These are phyloP conservation scores for Nigrograna mackinnonii DNA, from an alignment of 2,329 filamentous ascomycete species.

Conservation along the genomic window DNA sequence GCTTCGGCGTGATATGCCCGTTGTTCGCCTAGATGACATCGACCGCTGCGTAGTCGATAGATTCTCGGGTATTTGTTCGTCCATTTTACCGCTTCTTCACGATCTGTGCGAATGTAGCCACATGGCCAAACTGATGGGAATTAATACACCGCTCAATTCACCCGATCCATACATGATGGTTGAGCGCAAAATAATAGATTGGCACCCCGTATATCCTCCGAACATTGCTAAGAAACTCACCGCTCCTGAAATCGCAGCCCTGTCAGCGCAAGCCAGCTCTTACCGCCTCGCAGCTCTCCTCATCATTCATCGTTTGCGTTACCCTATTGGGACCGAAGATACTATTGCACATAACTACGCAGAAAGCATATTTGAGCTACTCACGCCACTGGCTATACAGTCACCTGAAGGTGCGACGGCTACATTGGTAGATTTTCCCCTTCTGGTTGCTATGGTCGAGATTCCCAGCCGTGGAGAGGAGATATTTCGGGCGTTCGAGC, in stretches of 20 bases:
- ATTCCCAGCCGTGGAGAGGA: not conserved
- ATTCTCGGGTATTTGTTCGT: not conserved
- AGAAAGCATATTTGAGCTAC: not conserved
- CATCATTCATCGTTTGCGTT: not conserved
- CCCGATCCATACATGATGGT: not conserved
- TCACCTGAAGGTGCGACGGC: not conserved
- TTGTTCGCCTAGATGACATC: not conserved
- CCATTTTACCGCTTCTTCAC: not conserved
- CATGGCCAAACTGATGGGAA: not conserved
- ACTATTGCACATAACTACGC: not conserved
- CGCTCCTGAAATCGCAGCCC: not conserved
- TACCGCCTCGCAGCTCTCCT: not conserved
- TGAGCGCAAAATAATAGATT: not conserved
- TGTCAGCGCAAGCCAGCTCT: not conserved
- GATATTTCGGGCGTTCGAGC: not conserved
- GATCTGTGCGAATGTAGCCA: slow-evolving; percentile 1
- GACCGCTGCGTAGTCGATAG: slow-evolving; percentile 1
- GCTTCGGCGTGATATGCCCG: not conserved
- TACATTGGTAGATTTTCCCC: not conserved
- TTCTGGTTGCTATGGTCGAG: not conserved
- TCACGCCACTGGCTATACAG: not conserved
- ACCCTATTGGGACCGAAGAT: not conserved
- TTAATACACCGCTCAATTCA: not conserved
- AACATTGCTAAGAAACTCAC: not conserved
- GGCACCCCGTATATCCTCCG: not conserved